Evolutionary conservation across 768 basidiomycete genomes (phyloP).

Genomic region (Hortiboletus flavorubellus): DNA sequence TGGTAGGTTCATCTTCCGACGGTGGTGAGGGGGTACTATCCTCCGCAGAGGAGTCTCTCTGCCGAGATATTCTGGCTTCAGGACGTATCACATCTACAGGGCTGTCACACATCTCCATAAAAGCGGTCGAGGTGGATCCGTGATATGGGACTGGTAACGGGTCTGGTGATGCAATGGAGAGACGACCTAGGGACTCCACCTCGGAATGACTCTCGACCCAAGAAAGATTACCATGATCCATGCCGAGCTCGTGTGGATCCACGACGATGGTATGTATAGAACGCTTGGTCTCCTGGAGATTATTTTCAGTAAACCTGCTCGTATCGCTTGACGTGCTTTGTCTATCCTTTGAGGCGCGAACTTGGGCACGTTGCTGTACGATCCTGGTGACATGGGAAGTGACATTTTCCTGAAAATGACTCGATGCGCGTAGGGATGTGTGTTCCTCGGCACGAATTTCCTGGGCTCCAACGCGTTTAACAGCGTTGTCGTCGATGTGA

Average conservation of each 20-base stretch:
- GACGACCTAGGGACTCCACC: slow-evolving; percentile 19
- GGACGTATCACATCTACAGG: slow-evolving; percentile 21
- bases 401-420: slow-evolving; percentile 14
- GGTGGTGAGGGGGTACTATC: slow-evolving; percentile 28
- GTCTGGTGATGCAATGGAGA: slow-evolving; percentile 38
- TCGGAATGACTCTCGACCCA: slow-evolving; percentile 20
- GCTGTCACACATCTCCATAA: slow-evolving; percentile 34
- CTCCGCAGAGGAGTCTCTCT: slow-evolving; percentile 11
- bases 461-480: slow-evolving; percentile 10
- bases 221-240: slow-evolving; percentile 15
- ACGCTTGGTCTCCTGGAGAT: slow-evolving; percentile 22
- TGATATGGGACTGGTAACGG: slow-evolving; percentile 48
- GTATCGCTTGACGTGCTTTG: slow-evolving; percentile 19
- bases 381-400: slow-evolving; percentile 6
- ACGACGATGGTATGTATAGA: slow-evolving; percentile 30
- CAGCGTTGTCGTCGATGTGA: slow-evolving; percentile 6
- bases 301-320: slow-evolving; percentile 15
- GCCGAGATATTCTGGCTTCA: slow-evolving; percentile 15
- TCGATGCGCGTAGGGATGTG: slow-evolving; percentile 5
- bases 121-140: slow-evolving; percentile 29
- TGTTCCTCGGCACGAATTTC: slow-evolving; percentile 21
- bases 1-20: slow-evolving; percentile 33
- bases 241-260: slow-evolving; percentile 22
- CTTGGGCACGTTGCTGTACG: slow-evolving; percentile 13
- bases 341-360: slow-evolving; percentile 7